A percentile compares a stretch with the other conserved stretches of the same genome.
Evolutionary conservation across 306 rosid genomes (phyloP).

Genomic region (Albizia julibrissin): DNA sequence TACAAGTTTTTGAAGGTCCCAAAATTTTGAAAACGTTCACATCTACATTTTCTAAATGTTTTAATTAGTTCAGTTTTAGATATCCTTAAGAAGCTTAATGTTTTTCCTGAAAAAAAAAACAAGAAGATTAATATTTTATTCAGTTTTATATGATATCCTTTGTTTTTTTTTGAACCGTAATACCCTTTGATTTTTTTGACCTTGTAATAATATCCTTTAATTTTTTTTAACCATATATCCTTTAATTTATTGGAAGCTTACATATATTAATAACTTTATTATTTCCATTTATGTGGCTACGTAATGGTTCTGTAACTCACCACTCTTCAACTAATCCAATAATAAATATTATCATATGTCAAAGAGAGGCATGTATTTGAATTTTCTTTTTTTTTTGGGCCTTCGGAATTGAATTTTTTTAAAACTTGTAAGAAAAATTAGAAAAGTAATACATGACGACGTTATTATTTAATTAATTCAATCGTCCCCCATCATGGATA

Average conservation of each 20-base stretch:
- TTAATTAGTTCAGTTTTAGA: not conserved
- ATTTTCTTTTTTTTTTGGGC: not conserved
- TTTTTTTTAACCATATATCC: no score
- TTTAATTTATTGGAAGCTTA: not conserved
- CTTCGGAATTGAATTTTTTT: not conserved
- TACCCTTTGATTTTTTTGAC: no score
- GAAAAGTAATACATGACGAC: not conserved
- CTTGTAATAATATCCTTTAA: no score
- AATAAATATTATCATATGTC: not conserved
- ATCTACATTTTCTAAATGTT: not conserved
- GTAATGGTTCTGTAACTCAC: not conserved
- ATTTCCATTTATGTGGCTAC: not conserved
- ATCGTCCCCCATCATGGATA: not conserved
- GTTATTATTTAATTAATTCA: not conserved
- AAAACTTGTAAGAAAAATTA: not conserved
- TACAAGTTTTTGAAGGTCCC: not conserved
- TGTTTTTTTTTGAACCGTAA: no score
- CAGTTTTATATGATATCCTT: not conserved
- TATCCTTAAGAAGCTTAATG: not conserved
- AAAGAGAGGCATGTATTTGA: not conserved
- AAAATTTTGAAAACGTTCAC: not conserved
- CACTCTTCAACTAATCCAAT: not conserved
- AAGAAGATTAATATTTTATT: not conserved
- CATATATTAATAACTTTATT: not conserved
- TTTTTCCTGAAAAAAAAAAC: no score